Evolutionary conservation across 2,329 filamentous ascomycete species (phyloP).

Genomic region (Stagonosporopsis tanaceti): DNA sequence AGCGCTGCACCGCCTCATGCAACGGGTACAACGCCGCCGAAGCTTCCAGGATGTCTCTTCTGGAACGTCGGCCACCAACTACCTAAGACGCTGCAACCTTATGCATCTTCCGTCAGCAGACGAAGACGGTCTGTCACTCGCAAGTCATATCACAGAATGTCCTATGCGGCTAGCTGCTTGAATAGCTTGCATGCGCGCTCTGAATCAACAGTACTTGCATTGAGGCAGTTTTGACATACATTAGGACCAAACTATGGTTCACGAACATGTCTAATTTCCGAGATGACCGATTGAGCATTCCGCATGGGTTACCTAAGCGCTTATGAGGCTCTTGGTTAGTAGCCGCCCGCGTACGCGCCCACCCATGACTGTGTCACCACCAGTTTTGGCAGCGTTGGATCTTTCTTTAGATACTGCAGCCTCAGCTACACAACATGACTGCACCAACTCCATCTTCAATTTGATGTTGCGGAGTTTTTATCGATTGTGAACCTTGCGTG

Average conservation of each 20-base stretch:
- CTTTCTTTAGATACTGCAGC: conserved; percentile 21
- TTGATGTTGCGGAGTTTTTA: conserved; percentile 12
- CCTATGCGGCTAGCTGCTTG: conserved; percentile 27
- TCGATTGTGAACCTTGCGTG: conserved; percentile 22
- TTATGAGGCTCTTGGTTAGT: conserved; percentile 40
- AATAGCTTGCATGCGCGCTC: conserved; percentile 19
- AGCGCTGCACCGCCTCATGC: conserved; percentile 44
- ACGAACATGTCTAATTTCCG: conserved; percentile 15
- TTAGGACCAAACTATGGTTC: conserved; percentile 20
- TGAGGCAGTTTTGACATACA: conserved; percentile 23
- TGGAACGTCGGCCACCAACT: conserved; percentile 30
- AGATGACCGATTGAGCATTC: conserved; percentile 25
- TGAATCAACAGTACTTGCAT: conserved; percentile 20
- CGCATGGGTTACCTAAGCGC: conserved; percentile 26
- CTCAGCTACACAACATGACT: conserved; percentile 26
- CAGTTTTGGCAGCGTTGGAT: conserved; percentile 12
- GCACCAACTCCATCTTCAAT: conserved; percentile 24
- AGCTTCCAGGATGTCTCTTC: conserved; percentile 24
- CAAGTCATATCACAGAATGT: conserved; percentile 26
- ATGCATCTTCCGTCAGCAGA: conserved; percentile 25
- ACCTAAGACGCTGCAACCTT: conserved; percentile 27
- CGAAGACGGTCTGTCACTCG: conserved; percentile 21
- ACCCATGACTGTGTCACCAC: conserved; percentile 11
- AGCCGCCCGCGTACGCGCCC: conserved; percentile 10
- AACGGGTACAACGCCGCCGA: conserved; percentile 22